These are phyloP conservation scores for Dictyostelium discoideum DNA, from an alignment of 78 protist genomes.

Conservation along the genomic window DNA sequence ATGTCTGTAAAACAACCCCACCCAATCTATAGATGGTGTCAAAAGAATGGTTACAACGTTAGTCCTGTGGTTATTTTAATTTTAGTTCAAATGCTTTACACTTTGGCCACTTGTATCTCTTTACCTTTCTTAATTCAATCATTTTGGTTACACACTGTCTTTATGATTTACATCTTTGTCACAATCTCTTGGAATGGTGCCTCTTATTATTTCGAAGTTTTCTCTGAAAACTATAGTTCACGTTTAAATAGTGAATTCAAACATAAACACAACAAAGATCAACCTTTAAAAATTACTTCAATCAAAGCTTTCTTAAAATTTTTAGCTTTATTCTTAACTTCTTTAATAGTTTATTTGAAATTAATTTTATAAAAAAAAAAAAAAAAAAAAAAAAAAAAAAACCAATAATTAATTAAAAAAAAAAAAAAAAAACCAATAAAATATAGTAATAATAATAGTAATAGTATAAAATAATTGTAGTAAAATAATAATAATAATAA, in stretches of 20 bases:
- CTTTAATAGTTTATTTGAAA: background rate
- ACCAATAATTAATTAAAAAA: no score
- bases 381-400: no score
- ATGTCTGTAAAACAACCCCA: constrained; percentile 86
- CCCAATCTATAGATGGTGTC: constrained; percentile 58
- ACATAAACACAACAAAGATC: background rate
- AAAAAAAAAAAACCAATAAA: no score
- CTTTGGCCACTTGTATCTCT: constrained; percentile 59
- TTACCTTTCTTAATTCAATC: constrained; percentile 48
- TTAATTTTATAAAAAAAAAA: constrained; percentile 1
- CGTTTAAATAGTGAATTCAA: constrained; percentile 54
- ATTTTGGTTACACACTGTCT: constrained; percentile 57
- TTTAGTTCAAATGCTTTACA: constrained; percentile 59
- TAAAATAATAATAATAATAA: no score
- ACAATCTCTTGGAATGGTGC: constrained; percentile 84
- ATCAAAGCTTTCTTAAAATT: background rate
- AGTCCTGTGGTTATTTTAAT: constrained; percentile 55
- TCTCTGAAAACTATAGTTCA: constrained; percentile 67
- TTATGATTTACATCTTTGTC: constrained; percentile 48
- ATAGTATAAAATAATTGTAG: no score
- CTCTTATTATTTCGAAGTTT: constrained; percentile 83
- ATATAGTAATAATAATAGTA: no score
- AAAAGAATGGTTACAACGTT: constrained; percentile 52
- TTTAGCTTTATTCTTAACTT: background rate
- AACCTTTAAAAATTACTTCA: background rate